Conservation (phyloP, 805 yeast genomes). For the Wickerhamiella vanderwaltii region DNA sequence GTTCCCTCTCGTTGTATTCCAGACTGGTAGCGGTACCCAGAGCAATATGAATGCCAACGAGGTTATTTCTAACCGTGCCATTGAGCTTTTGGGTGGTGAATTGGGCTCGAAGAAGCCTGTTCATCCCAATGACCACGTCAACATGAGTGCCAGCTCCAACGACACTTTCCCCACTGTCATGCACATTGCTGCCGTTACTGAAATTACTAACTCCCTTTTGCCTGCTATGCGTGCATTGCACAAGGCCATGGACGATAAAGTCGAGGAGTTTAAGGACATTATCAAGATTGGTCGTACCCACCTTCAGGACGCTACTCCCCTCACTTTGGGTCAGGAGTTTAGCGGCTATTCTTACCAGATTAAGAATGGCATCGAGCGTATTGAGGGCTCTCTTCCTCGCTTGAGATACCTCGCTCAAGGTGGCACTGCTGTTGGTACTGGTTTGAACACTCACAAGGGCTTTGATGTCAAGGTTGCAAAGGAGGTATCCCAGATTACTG, state of each 20-base stretch:
- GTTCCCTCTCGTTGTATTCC: slow-evolving; percentile 97
- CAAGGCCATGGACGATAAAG: slow-evolving; percentile 63
- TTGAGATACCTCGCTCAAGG: slow-evolving; percentile 88
- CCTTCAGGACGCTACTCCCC: slow-evolving; percentile 96
- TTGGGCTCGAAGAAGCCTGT: slow-evolving; percentile 88
- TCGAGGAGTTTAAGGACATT: slow-evolving; percentile 75
- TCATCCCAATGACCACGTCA: slow-evolving; percentile 97
- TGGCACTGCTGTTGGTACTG: slow-evolving; percentile 99
- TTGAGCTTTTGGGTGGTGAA: slow-evolving; percentile 85
- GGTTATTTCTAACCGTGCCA: slow-evolving; percentile 96
- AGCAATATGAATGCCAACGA: slow-evolving; percentile 98
- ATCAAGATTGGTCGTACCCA: slow-evolving; percentile 99
- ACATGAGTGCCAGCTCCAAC: slow-evolving; percentile 97
- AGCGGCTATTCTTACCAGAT: slow-evolving; percentile 92
- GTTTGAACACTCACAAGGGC: slow-evolving; percentile 86
- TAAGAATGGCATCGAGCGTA: slow-evolving; percentile 78
- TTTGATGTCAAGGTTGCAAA: slow-evolving; percentile 80
- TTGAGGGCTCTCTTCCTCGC: slow-evolving; percentile 63
- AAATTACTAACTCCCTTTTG: slow-evolving; percentile 58
- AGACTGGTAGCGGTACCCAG: slow-evolving; percentile 98
- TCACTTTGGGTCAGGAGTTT: slow-evolving; percentile 96
- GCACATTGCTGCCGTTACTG: slow-evolving; percentile 97
- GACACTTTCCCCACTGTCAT: slow-evolving; percentile 99
- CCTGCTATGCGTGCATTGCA: slow-evolving; percentile 73
- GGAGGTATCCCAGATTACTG: slow-evolving; percentile 75